phyloP scores from a whole-genome alignment of 495 filamentous ascomycete species.

The Hyaloscypha hepaticicola region DNA sequence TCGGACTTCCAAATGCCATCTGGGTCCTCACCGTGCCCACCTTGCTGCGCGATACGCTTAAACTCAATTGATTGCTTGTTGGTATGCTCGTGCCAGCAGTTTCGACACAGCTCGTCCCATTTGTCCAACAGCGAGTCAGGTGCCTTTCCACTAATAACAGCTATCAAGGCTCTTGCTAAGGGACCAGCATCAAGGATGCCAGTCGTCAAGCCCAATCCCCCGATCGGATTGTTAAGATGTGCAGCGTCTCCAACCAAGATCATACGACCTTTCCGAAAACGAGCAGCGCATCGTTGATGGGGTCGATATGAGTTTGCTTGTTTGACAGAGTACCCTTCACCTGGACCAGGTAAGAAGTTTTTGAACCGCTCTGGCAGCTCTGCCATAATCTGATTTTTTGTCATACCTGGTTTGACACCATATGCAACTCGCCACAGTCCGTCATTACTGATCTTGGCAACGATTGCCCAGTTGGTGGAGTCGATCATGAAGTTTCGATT shows the following conservation, averaged over 20 bases:
- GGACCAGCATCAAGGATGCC: not conserved
- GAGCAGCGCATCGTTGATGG: not conserved
- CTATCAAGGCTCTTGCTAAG: not conserved
- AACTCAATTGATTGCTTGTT: no score
- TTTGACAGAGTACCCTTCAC: not conserved
- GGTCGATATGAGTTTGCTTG: not conserved
- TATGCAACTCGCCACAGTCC: constrained; percentile 1
- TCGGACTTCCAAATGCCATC: no score
- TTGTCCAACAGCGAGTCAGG: not conserved
- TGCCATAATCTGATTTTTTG: not conserved
- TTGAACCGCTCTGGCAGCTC: not conserved
- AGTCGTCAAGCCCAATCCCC: not conserved
- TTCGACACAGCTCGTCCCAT: no score
- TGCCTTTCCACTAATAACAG: not conserved
- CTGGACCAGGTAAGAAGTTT: not conserved
- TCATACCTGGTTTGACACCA: not conserved
- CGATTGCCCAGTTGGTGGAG: not conserved
- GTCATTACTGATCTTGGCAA: not conserved
- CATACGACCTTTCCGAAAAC: not conserved
- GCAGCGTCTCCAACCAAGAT: not conserved
- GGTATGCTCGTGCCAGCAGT: no score
- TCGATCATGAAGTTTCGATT: not conserved
- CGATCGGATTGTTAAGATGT: not conserved
- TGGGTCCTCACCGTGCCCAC: no score
- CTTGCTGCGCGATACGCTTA: no score